Evolutionary conservation across 2,329 filamentous ascomycete genomes (phyloP).

Genomic region (Monosporascus sp.): DNA sequence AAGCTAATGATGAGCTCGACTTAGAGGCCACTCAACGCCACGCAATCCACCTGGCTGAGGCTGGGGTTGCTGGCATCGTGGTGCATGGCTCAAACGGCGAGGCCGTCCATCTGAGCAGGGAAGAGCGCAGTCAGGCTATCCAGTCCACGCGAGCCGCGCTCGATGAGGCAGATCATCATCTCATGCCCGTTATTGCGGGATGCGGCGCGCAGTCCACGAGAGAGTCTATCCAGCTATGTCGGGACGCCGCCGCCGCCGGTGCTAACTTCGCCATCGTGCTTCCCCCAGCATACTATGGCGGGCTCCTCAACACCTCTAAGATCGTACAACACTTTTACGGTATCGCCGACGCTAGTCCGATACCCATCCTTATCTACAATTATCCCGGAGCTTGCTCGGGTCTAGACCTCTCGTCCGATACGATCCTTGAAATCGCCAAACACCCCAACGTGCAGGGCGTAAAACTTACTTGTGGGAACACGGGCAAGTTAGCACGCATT

Average conservation of each 20-base stretch:
- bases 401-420: constrained; percentile 53
- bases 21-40: constrained; percentile 44
- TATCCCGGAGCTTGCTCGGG: constrained; percentile 54
- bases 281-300: constrained; percentile 64
- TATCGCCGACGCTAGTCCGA: constrained; percentile 52
- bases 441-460: constrained; percentile 56
- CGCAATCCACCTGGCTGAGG: constrained; percentile 54
- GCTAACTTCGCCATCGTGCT: constrained; percentile 64
- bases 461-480: constrained; percentile 61
- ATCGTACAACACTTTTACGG: constrained; percentile 57
- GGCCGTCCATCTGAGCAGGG: constrained; percentile 62
- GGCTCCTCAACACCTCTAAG: constrained; percentile 51
- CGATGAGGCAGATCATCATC: constrained; percentile 47
- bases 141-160: constrained; percentile 55
- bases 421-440: constrained; percentile 46
- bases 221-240: constrained; percentile 61
- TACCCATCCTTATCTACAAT: constrained; percentile 61
- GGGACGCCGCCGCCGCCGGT: constrained; percentile 58
- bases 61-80: constrained; percentile 62
- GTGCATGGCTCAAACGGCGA: constrained; percentile 71
- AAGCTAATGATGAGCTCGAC: constrained; percentile 49
- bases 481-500: constrained; percentile 47
- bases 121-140: constrained; percentile 61
- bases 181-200: constrained; percentile 62
- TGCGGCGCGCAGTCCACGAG: constrained; percentile 63